These are phyloP conservation scores for Lactarius psammicola DNA, from an alignment of 768 basidiomycete species.

Conservation along the genomic window DNA sequence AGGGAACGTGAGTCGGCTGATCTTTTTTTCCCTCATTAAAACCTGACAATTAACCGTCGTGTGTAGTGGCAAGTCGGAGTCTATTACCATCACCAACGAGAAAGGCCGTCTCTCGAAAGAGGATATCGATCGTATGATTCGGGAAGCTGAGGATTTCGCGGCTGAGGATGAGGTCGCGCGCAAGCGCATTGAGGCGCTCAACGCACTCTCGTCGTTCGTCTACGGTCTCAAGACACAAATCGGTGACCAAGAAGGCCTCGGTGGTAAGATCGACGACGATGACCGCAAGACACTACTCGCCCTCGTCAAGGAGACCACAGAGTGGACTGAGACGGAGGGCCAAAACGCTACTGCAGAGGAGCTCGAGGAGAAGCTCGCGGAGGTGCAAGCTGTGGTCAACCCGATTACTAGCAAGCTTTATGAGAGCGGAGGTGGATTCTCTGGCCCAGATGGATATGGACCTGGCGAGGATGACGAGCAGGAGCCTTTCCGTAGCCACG, in stretches of 20 bases:
- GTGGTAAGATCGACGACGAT: conserved; percentile 78
- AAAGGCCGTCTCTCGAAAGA: conserved; percentile 68
- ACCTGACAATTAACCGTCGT: conserved; percentile 7
- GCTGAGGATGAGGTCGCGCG: conserved; percentile 73
- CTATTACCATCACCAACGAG: conserved; percentile 94
- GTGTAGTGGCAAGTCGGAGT: conserved; percentile 77
- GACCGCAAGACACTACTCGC: conserved; percentile 83
- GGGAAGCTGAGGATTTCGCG: conserved; percentile 89
- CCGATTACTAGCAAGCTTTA: conserved; percentile 51
- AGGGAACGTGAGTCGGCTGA: conserved; percentile 67
- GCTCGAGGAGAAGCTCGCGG: conserved; percentile 80
- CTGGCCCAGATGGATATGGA: conserved; percentile 29
- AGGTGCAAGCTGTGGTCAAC: conserved; percentile 40
- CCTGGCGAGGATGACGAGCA: conserved; percentile 39
- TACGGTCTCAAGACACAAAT: conserved; percentile 88
- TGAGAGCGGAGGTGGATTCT: conserved; percentile 20
- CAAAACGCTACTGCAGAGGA: conserved; percentile 77
- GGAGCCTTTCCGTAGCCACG: conserved; percentile 43
- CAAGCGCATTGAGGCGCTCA: conserved; percentile 83
- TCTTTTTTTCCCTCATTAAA: neutral
- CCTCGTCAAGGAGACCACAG: conserved; percentile 82
- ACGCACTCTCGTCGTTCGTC: conserved; percentile 76
- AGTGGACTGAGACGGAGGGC: conserved; percentile 90
- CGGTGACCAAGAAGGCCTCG: conserved; percentile 83
- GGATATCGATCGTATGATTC: conserved; percentile 94